Conservation (phyloP, 1,139 yeast genomes). For the Pichia sp. region DNA sequence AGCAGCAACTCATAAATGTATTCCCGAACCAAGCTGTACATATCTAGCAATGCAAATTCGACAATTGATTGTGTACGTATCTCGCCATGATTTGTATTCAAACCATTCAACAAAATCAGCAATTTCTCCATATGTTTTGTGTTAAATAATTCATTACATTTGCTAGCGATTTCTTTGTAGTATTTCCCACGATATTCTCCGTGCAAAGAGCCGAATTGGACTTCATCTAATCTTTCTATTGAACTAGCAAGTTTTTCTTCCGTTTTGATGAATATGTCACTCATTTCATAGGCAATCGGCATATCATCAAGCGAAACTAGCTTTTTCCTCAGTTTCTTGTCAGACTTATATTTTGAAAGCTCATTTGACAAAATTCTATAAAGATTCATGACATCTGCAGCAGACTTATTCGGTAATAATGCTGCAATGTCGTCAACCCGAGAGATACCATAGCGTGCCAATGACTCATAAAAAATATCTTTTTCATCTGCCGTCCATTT, state of each 20-base stretch:
- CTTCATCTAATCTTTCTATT: conserved; percentile 11
- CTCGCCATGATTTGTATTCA: neutral
- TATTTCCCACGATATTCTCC: conserved; percentile 6
- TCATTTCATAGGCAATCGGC: conserved; percentile 54
- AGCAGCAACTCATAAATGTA: conserved; percentile 6
- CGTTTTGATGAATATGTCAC: conserved; percentile 40
- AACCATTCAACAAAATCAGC: neutral
- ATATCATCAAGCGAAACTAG: conserved; percentile 39
- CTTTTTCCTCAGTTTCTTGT: conserved; percentile 19
- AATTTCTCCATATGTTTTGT: neutral
- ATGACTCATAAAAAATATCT: conserved; percentile 37
- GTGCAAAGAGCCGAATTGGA: neutral
- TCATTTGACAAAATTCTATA: conserved; percentile 38
- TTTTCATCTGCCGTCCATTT: conserved; percentile 42
- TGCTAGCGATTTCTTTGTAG: neutral
- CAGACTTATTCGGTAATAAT: conserved; percentile 38
- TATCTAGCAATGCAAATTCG: conserved; percentile 3
- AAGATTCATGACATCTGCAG: conserved; percentile 44
- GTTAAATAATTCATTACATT: neutral
- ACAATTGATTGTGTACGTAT: neutral
- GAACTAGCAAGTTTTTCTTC: conserved; percentile 37
- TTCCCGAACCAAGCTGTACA: neutral
- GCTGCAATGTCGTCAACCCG: conserved; percentile 39
- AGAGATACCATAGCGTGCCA: conserved; percentile 49
- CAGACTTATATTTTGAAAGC: conserved; percentile 27